Percentiles rank a stretch among this genome's conserved stretches.
Conservation (phyloP, 2,329 filamentous ascomycete species). For the Thermothelomyces thermophilus region DNA sequence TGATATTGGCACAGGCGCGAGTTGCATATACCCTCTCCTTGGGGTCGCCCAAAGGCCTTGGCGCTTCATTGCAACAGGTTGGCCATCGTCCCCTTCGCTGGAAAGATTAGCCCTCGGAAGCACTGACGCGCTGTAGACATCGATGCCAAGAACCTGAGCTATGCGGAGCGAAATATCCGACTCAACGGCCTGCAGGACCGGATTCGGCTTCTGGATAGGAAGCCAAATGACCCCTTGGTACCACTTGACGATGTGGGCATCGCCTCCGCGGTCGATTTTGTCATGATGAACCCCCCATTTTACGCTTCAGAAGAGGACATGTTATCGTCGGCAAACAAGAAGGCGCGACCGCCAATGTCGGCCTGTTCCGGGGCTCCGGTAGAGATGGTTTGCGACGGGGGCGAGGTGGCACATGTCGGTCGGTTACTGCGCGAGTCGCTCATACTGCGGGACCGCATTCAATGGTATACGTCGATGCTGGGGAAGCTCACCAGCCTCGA, state of each 20-base stretch:
- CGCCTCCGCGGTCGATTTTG: constrained; percentile 59
- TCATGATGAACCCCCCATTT: constrained; percentile 93
- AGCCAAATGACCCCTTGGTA: constrained; percentile 50
- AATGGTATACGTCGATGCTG: constrained; percentile 90
- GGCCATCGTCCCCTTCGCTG: constrained; percentile 7
- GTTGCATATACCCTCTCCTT: constrained; percentile 83
- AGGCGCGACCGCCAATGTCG: constrained; percentile 61
- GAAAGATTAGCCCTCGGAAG: neutral
- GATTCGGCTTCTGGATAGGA: constrained; percentile 56
- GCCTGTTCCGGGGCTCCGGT: constrained; percentile 68
- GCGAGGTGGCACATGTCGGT: constrained; percentile 87
- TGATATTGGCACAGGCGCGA: constrained; percentile 86
- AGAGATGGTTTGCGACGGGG: constrained; percentile 75
- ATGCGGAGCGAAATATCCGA: constrained; percentile 60
- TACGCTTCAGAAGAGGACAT: constrained; percentile 72
- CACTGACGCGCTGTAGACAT: constrained; percentile 50
- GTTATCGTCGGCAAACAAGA: constrained; percentile 54
- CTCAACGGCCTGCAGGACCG: constrained; percentile 58
- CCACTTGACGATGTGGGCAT: constrained; percentile 50
- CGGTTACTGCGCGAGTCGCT: constrained; percentile 45
- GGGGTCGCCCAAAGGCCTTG: constrained; percentile 66
- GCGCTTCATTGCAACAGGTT: constrained; percentile 62
- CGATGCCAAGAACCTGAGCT: constrained; percentile 61
- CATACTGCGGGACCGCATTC: constrained; percentile 46
- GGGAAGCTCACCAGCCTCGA: constrained; percentile 70